Evolutionary conservation across 2,329 filamentous ascomycete genomes (phyloP).

Genomic region (Diaporthe caulivora): DNA sequence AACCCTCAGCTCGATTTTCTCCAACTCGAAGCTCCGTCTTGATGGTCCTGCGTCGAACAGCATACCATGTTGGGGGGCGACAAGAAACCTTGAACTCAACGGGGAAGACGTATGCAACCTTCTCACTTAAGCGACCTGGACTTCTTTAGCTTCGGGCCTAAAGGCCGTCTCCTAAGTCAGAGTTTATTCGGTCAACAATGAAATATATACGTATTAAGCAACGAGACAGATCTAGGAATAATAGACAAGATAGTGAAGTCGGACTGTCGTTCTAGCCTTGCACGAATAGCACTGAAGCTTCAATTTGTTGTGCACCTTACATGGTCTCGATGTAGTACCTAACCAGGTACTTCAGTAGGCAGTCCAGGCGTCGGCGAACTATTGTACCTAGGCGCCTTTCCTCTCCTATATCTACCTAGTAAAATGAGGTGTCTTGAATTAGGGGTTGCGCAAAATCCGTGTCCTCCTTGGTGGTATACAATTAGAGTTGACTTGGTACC

Average conservation of each 20-base stretch:
- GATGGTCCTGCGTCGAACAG: too few relatives aligned
- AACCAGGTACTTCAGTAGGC: background rate
- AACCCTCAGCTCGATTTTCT: background rate
- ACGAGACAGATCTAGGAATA: background rate
- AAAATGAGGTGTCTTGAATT: background rate
- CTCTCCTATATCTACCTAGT: background rate
- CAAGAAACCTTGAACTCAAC: background rate
- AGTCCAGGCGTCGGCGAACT: background rate
- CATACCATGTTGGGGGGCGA: background rate
- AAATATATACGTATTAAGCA: too few relatives aligned
- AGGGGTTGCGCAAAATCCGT: background rate
- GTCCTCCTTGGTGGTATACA: background rate
- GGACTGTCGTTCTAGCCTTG: too few relatives aligned
- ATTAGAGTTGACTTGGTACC: conserved; percentile 2
- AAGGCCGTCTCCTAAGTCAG: background rate
- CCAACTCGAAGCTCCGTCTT: too few relatives aligned
- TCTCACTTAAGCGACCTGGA: too few relatives aligned
- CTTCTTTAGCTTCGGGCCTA: too few relatives aligned
- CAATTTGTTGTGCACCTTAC: too few relatives aligned
- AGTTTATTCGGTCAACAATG: background rate
- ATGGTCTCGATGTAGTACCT: background rate
- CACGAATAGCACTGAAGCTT: too few relatives aligned
- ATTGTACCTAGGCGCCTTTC: background rate
- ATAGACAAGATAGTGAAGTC: background rate
- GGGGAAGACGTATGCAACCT: too few relatives aligned